Base-by-base conservation (phyloP, 345 rosid genomes). In the Dipteronia sinensis region DNA sequence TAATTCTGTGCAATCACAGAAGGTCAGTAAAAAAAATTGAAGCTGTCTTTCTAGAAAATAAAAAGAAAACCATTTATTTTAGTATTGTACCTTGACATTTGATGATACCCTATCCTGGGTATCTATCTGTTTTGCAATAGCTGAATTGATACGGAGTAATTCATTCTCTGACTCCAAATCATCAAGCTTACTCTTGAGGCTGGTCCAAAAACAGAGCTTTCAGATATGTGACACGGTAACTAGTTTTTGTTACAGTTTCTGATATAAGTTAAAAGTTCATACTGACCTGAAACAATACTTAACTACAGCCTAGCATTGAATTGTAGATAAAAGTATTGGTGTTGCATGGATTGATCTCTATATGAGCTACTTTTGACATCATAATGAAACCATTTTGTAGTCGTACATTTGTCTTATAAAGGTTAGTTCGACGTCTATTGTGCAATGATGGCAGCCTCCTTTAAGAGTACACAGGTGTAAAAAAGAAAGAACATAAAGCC, bases 111-210 rank as follows among this genome's bases (percentile, higher is more conserved):
- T 76, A 78, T 83, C 81, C 75, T 79, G 73, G 61, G 78, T 78
- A 67, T 23, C 71, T 76, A 73, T 83, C 73, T 82, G 86, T 65
- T 86, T 86, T 40, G 44, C 73, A 44, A 69, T n/a, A 16, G 83
- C 76, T 69, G 75, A 67, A 76, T 85, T 80, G 23, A 79, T 77
- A 38, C 80, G 82, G 56, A 90, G 89, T 62, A 77, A 76, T 67
- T 84, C 88, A 86, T 88, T 88, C 82, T 88, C 89, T 56, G 87
- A 72, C 81, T 86, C 89, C 81, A 88, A 72, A 55, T 71, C 79
- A 9, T 84, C 76, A 34, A 89, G 83, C 82, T 78, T 85, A 15
- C 78, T 81, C 82, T 79, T 89, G 71, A 84, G 79, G 38, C 92
- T 91, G 88, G 40, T 22, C 38, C 67, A 77, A 61, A 44, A 64